phyloP scores from a whole-genome alignment of 1,139 yeast species.

The Candida sp. region DNA sequence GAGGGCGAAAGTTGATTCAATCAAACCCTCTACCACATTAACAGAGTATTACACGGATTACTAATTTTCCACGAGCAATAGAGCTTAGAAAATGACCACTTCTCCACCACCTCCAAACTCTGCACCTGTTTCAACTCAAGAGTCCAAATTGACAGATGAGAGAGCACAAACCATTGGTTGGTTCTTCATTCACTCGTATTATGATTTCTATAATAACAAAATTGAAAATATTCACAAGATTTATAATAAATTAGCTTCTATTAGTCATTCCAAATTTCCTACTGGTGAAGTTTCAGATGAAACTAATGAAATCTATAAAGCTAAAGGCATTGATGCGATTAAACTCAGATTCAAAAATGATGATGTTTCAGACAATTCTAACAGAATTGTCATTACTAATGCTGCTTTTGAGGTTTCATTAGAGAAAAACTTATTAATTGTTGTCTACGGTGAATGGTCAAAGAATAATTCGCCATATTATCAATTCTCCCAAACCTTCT shows the following conservation, averaged over 20 bases:
- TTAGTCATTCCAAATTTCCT: conserved; percentile 38
- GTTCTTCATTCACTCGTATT: conserved; percentile 45
- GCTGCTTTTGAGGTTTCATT: conserved; percentile 59
- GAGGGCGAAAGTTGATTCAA: not conserved
- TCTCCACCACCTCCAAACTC: conserved; percentile 15
- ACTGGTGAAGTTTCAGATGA: conserved; percentile 1
- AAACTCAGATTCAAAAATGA: conserved; percentile 27
- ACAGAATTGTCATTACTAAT: conserved; percentile 57
- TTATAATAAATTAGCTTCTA: conserved; percentile 33
- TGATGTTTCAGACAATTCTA: conserved; percentile 30
- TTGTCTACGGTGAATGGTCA: conserved; percentile 67
- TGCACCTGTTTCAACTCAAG: conserved; percentile 5
- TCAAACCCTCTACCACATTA: not conserved
- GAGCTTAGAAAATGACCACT: conserved; percentile 7
- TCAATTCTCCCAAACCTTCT: conserved; percentile 65
- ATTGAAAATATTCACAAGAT: conserved; percentile 33
- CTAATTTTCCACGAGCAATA: not conserved
- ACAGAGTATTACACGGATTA: not conserved
- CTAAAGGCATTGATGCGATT: conserved; percentile 38
- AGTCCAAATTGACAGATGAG: conserved; percentile 18
- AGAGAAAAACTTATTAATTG: conserved; percentile 51
- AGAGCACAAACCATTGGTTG: conserved; percentile 44
- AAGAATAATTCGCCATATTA: conserved; percentile 46
- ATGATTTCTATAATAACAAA: conserved; percentile 37
- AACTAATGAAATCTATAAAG: conserved; percentile 22